These are phyloP conservation scores for Rosa hybrid DNA, from an alignment of 331 rosid species.

Conservation along the genomic window DNA sequence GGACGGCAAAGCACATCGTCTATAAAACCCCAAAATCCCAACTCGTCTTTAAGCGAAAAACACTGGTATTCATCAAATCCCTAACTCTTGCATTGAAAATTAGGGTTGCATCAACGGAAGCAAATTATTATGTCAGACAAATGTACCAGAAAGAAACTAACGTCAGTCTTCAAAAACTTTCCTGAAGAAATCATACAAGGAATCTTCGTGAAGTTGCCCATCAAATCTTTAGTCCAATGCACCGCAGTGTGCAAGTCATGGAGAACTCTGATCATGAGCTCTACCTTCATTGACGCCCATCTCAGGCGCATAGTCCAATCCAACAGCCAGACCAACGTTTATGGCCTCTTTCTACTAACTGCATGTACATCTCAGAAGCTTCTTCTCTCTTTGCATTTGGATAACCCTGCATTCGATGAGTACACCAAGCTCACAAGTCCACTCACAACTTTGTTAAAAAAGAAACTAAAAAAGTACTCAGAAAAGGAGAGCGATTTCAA, in stretches of 20 bases:
- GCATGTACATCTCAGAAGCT: background rate
- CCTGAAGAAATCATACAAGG: background rate
- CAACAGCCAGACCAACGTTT: background rate
- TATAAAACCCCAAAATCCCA: no score
- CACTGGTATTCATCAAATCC: no score
- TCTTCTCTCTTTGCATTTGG: background rate
- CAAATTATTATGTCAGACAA: no score
- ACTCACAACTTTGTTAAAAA: background rate
- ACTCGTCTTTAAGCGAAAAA: no score
- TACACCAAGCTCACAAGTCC: background rate
- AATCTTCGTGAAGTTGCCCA: background rate
- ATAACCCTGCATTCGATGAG: background rate
- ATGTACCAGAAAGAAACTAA: no score
- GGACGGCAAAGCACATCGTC: no score
- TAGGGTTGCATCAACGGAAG: no score
- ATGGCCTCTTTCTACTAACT: background rate
- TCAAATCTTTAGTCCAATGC: background rate
- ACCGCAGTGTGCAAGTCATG: background rate
- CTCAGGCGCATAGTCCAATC: background rate
- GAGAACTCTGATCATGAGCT: background rate
- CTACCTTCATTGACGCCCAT: background rate
- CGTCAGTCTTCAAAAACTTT: background rate
- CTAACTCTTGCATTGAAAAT: no score
- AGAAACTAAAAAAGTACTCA: background rate
- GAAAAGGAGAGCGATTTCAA: no score